These are phyloP conservation scores for Calonectria pseudoturangicola DNA, from an alignment of 2,329 filamentous ascomycete genomes.

Conservation along the genomic window DNA sequence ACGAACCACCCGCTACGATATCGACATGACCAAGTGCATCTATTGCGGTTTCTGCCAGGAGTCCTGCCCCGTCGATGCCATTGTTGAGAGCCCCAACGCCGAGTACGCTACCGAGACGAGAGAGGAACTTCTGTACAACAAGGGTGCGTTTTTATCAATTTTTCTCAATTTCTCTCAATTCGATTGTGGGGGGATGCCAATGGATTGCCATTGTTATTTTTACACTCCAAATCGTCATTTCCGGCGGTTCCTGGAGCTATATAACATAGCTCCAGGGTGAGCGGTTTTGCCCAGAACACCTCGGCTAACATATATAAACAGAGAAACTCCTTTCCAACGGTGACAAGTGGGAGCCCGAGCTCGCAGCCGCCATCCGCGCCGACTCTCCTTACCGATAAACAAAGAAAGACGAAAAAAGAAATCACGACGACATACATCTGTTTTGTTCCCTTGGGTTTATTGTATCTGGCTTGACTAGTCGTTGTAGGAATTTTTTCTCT, in stretches of 20 bases:
- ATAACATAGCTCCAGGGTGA: conserved; percentile 21
- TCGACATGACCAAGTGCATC: conserved; percentile 99
- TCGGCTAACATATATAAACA: conserved; percentile 55
- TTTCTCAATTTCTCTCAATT: background rate
- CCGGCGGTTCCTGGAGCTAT: conserved; percentile 15
- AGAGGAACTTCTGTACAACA: conserved; percentile 98
- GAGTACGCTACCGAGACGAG: conserved; percentile 81
- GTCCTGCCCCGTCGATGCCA: conserved; percentile 98
- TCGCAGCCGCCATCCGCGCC: conserved; percentile 92
- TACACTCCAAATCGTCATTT: background rate
- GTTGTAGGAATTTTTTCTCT: conserved; percentile 36
- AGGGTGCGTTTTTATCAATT: conserved; percentile 69
- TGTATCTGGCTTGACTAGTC: conserved; percentile 39
- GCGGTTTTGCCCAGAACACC: conserved; percentile 36
- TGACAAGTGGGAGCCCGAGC: conserved; percentile 98
- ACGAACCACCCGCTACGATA: conserved; percentile 97
- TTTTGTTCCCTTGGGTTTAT: conserved; percentile 39
- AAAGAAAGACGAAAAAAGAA: conserved; percentile 25
- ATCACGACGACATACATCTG: conserved; percentile 39
- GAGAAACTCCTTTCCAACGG: conserved; percentile 92
- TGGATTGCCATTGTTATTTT: background rate
- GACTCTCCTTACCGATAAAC: conserved; percentile 91
- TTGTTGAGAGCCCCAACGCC: conserved; percentile 78
- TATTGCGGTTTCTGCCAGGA: conserved; percentile 99
- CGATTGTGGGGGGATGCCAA: background rate